Evolutionary conservation across 805 yeast species (phyloP).

Genomic region (Cyberlindnera maclurae): DNA sequence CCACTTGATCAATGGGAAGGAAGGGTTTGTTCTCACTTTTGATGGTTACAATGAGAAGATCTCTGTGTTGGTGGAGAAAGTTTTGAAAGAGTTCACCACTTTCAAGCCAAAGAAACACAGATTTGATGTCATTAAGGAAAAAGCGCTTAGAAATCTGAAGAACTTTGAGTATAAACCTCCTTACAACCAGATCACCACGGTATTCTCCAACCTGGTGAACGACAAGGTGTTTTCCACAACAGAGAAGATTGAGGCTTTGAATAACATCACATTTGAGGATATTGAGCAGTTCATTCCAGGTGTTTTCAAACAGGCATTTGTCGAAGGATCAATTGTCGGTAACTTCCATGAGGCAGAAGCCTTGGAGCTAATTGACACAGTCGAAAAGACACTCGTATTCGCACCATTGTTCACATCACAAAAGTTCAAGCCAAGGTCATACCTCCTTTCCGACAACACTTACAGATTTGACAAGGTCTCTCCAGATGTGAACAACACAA

Average conservation of each 20-base stretch:
- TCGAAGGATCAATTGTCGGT: constrained; percentile 74
- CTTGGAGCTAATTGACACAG: constrained; percentile 35
- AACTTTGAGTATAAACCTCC: constrained; percentile 74
- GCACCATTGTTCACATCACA: constrained; percentile 37
- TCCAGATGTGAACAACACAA: constrained; percentile 64
- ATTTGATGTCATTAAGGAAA: constrained; percentile 62
- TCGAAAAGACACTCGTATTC: constrained; percentile 32
- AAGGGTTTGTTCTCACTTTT: constrained; percentile 62
- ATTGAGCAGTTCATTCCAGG: constrained; percentile 44
- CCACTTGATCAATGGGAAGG: constrained; percentile 50
- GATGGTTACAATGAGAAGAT: constrained; percentile 84
- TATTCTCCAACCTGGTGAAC: constrained; percentile 56
- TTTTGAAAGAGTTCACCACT: constrained; percentile 44
- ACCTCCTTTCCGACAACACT: constrained; percentile 32
- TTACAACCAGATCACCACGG: constrained; percentile 64
- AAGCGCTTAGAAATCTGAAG: constrained; percentile 49
- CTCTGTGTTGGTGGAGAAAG: constrained; percentile 50
- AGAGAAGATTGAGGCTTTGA: constrained; percentile 49
- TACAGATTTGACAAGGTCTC: constrained; percentile 42
- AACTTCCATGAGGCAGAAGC: constrained; percentile 56
- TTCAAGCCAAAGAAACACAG: constrained; percentile 50
- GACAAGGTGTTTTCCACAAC: constrained; percentile 62
- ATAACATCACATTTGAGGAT: constrained; percentile 40
- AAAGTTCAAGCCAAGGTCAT: constrained; percentile 35
- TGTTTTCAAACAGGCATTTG: constrained; percentile 50